Base-by-base conservation (phyloP, 2,329 filamentous ascomycete genomes). In the Helotiales sp. region DNA sequence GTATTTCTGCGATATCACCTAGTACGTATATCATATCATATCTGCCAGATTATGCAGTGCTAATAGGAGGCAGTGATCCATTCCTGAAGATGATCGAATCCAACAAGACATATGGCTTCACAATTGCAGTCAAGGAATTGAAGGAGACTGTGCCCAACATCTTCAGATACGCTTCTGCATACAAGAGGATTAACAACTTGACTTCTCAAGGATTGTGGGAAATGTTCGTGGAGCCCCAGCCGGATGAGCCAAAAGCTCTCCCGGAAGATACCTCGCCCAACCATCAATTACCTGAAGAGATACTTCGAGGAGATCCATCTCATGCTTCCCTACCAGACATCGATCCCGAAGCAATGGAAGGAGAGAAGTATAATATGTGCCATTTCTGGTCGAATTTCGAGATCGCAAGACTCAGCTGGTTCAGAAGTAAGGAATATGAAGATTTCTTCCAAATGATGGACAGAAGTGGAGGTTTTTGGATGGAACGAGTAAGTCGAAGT, bases 351-450 rank as follows among this genome's bases (percentile, higher is more conserved):
- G 84, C 87, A 40, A 99, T 99, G 95, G 93, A 98, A 72, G 91
- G 92, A 63, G 95, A 99, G 74, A 90, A 87, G 68, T 99, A 99
- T 81, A 99, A 99, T 78, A 99, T 99, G 95, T 99, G 95, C 74
- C 95, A 99, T 79, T 99, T 97, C 80, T 99, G 95, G 95, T 96
- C 92, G 74, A 99, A 99, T 74, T 99, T 99, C 67, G 95, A 99
- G 75, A 99, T 99, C 76, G 95, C 95, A 13, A 86, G 87, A 59
- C 83, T 99, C 60, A 89, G 91, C 76, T 99, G 92, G 86, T 98
- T 98, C 83, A 86, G 95, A 67, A 97, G 93, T 79, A 93, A 96
- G 76, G 90, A 92, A 71, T 99, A 99, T 73, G 89, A 96, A 68
- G 95, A 97, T 65, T 99, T 99, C 75, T 99, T 99, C 74, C 81